These are phyloP conservation scores for Gossypium schwendimanii DNA, from an alignment of 441 rosid species.

Conservation along the genomic window DNA sequence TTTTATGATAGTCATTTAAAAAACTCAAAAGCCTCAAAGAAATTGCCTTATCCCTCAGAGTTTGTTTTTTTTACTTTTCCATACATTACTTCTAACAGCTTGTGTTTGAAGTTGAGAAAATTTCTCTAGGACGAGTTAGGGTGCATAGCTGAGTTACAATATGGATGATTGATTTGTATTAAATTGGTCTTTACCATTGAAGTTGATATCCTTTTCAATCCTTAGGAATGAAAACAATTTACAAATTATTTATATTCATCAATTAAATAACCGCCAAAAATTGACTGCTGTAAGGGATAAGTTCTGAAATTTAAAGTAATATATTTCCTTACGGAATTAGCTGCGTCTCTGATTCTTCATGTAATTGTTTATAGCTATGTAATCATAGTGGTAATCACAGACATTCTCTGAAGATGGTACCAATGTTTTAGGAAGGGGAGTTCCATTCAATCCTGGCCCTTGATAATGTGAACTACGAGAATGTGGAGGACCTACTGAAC, in stretches of 20 bases:
- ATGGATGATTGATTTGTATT: background rate
- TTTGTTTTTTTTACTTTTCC: background rate
- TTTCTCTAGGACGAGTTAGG: background rate
- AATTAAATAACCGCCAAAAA: background rate
- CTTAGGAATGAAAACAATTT: background rate
- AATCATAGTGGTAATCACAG: background rate
- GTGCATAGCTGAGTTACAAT: background rate
- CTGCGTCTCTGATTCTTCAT: background rate
- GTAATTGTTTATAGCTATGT: constrained; percentile 7
- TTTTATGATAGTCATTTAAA: no score
- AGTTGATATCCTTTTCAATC: background rate
- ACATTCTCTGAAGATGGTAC: constrained; percentile 8
- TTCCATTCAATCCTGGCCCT: constrained; percentile 18
- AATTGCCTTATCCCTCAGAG: background rate
- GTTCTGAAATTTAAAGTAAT: background rate
- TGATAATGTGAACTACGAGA: constrained; percentile 23
- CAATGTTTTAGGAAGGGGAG: constrained; percentile 35
- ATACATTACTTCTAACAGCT: background rate
- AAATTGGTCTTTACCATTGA: background rate
- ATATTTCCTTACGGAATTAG: background rate
- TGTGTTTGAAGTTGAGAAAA: constrained; percentile 3
- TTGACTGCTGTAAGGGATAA: background rate
- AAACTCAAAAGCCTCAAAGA: background rate
- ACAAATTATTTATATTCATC: background rate
- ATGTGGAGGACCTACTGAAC: constrained; percentile 38